Percentiles rank a stretch among this genome's conserved stretches.
phyloP scores from a whole-genome alignment of 169 alveolate genomes.

The Pseudocohnilembus persalinus region DNA sequence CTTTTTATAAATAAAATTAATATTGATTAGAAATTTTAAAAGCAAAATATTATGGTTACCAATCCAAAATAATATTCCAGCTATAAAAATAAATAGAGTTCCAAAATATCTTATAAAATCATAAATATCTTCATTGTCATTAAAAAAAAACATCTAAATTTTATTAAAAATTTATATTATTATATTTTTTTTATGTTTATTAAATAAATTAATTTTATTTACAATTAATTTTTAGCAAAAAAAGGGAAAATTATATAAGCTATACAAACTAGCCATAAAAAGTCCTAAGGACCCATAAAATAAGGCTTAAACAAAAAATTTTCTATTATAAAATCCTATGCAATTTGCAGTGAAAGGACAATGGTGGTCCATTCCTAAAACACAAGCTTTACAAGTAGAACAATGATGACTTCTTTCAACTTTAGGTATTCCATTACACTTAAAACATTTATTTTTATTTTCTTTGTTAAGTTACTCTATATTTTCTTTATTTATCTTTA shows the following conservation, averaged over 20 bases:
- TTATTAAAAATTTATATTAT: too few relatives aligned
- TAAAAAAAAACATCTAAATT: too few relatives aligned
- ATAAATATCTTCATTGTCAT: too few relatives aligned
- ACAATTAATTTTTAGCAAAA: background rate
- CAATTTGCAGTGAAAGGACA: slow-evolving; percentile 92
- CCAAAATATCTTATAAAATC: too few relatives aligned
- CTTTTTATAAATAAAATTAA: background rate
- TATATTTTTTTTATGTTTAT: too few relatives aligned
- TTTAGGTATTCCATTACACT: slow-evolving; percentile 26
- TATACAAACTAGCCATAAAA: background rate
- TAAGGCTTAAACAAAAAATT: slow-evolving; percentile 73
- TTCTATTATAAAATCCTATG: slow-evolving; percentile 89
- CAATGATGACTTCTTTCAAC: slow-evolving; percentile 90
- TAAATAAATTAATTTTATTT: too few relatives aligned
- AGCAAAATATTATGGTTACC: too few relatives aligned
- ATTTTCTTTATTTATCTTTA: too few relatives aligned
- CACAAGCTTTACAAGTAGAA: slow-evolving; percentile 84
- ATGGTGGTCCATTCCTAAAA: slow-evolving; percentile 91
- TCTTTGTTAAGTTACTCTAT: background rate
- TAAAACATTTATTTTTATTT: background rate
- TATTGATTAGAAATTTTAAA: background rate
- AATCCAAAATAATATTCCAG: too few relatives aligned
- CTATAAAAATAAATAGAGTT: too few relatives aligned
- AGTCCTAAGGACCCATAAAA: slow-evolving; percentile 32
- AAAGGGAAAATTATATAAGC: background rate